Evolutionary conservation across 495 filamentous ascomycete species (phyloP), one percentile per base, ranked within the genome.

Genomic region (Pyrenula aspistea): DNA sequence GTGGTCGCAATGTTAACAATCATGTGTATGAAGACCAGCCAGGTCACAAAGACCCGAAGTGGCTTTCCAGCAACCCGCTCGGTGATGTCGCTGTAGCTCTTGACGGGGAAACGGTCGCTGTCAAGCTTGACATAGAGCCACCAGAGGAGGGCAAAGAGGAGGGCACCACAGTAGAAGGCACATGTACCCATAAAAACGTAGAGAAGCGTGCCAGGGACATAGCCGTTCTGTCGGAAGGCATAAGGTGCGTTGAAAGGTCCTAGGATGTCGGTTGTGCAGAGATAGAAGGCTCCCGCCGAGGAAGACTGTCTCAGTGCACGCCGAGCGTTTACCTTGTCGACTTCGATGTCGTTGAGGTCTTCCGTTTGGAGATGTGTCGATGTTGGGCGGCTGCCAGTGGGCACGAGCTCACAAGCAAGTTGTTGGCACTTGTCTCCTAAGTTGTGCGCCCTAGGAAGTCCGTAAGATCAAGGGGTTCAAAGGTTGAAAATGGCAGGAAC

Each of bases 71-170:
- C 77, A 25, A 79, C 62, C 42, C 79, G 76, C 60, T 73, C 77
- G 57, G 72, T 76, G 10, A 76, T 67, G 58, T 83, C 79, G 47
- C 76, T 77, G 60, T 75, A 83, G 48, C 66, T 75, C 57, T 65
- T 67, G 22, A 77, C 62, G 0, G 79, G 79, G 60, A 71, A 80
- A 10, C 61, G 58, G 50, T 75, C 64, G 1, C 74, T 77, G 60
- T 83, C 78, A 51, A 81, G 57, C 10, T 67, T 68, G 57, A 81
- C 60, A 62, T 76, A 81, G 53, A 75, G 63, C 56, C 72, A 71
- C 77, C 76, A 83, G 19, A 81, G 59, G 22, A 76, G 68, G 15
- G 31, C 31, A 15, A 75, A 83, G 19, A 81, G 59, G 22, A 76
- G 68, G 15, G 31, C 31, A 15, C 31, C 31, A 15, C 31, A 42